These are phyloP conservation scores for Sanghuangporus weigelae DNA, from an alignment of 1,284 basidiomycete species.

Conservation along the genomic window DNA sequence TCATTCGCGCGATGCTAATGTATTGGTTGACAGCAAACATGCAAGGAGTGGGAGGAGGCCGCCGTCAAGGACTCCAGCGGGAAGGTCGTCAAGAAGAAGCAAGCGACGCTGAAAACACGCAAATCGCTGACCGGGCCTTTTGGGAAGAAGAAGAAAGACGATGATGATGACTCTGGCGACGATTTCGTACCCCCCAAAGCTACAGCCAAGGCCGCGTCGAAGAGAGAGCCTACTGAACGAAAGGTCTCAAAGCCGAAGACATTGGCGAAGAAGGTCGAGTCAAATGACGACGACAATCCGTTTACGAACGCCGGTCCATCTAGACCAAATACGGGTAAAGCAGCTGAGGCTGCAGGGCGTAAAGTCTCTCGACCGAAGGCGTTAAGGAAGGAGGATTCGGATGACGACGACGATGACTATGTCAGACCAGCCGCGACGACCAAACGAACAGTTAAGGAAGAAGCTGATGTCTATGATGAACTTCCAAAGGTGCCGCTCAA, in stretches of 20 bases:
- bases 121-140: slow-evolving; percentile 55
- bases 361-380: slow-evolving; percentile 6
- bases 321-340: slow-evolving; percentile 9
- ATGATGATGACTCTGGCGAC: slow-evolving; percentile 57
- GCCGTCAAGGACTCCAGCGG: slow-evolving; percentile 47
- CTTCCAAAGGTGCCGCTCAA: not conserved
- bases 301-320: slow-evolving; percentile 11
- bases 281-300: slow-evolving; percentile 28
- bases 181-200: slow-evolving; percentile 75
- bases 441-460: slow-evolving; percentile 6
- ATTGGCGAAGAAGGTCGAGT: slow-evolving; percentile 19
- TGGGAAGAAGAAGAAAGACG: slow-evolving; percentile 41
- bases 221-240: slow-evolving; percentile 23
- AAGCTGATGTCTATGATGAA: not conserved
- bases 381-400: slow-evolving; percentile 38
- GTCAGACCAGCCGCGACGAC: slow-evolving; percentile 8
- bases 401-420: slow-evolving; percentile 33
- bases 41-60: slow-evolving; percentile 55
- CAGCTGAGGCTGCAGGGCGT: slow-evolving; percentile 13
- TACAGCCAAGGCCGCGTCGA: slow-evolving; percentile 35
- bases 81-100: slow-evolving; percentile 72
- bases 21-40: slow-evolving; percentile 43
- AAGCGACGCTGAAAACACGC: slow-evolving; percentile 66
- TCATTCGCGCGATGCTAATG: slow-evolving; percentile 1
- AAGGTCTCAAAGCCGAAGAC: slow-evolving; percentile 18